A percentile compares a stretch with the other conserved stretches of the same genome.
Conservation (phyloP, 2,329 filamentous ascomycete species). For the Huntiella decipiens region DNA sequence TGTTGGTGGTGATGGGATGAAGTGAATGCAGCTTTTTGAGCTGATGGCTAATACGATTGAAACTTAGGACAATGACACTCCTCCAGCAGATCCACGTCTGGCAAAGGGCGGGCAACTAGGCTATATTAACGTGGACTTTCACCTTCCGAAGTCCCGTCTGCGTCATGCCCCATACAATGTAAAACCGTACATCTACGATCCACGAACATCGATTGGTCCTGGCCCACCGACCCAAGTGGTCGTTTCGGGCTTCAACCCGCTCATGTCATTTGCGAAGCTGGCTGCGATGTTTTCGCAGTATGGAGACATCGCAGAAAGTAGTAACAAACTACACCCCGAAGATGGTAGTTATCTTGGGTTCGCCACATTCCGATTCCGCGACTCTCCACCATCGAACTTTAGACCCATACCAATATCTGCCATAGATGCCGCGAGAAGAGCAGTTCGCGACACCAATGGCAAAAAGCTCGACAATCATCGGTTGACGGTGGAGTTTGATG, state of each 20-base stretch:
- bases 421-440: constrained; percentile 61
- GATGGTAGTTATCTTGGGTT: constrained; percentile 90
- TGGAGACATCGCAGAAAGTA: constrained; percentile 75
- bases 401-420: constrained; percentile 42
- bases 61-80: constrained; percentile 60
- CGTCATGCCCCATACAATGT: constrained; percentile 60
- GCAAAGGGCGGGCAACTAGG: constrained; percentile 44
- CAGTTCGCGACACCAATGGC: constrained; percentile 57
- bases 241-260: constrained; percentile 87
- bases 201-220: constrained; percentile 66
- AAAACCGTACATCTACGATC: constrained; percentile 64
- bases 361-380: constrained; percentile 76
- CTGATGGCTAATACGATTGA: constrained; percentile 16
- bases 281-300: constrained; percentile 59
- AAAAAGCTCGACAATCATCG: constrained; percentile 59
- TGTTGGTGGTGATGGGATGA: constrained; percentile 20
- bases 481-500: constrained; percentile 73
- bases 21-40: background rate
- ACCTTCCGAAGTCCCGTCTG: constrained; percentile 50
- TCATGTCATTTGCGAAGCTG: constrained; percentile 63
- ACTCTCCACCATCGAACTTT: constrained; percentile 33
- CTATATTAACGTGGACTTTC: constrained; percentile 52
- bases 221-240: constrained; percentile 81
- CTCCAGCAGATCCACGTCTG: constrained; percentile 66
- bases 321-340: constrained; percentile 86